A percentile compares a stretch with the other conserved stretches of the same genome.
These are phyloP conservation scores for Nicotiana sylvestris DNA, from an alignment of 257 asterid genomes.

Conservation along the genomic window DNA sequence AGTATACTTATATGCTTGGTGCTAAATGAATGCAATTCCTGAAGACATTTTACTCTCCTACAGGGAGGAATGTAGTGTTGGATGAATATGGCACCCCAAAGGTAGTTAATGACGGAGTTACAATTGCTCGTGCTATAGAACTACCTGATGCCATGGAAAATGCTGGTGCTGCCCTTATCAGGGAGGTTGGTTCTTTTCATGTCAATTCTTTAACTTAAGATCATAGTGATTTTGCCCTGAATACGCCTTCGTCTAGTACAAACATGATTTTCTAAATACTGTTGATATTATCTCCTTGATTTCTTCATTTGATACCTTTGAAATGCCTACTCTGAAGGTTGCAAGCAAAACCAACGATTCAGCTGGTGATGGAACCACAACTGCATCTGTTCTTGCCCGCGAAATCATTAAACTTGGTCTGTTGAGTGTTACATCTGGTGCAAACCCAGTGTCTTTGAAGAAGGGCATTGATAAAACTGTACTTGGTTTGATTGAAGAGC, in stretches of 20 bases:
- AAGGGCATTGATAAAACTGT: slow-evolving; percentile 94
- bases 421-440: slow-evolving; percentile 92
- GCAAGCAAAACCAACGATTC: slow-evolving; percentile 99
- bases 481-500: slow-evolving; percentile 62
- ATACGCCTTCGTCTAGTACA: background rate
- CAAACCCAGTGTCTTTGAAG: slow-evolving; percentile 88
- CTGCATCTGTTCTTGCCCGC: slow-evolving; percentile 93
- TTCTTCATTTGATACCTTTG: background rate
- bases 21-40: background rate
- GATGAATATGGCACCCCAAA: slow-evolving; percentile 89
- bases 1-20: background rate
- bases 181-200: slow-evolving; percentile 59
- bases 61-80: slow-evolving; percentile 92
- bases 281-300: background rate
- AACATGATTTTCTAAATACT: background rate
- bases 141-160: slow-evolving; percentile 91
- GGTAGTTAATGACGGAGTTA: slow-evolving; percentile 89
- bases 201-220: background rate
- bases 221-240: background rate
- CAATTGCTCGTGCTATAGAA: slow-evolving; percentile 92
- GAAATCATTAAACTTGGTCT: slow-evolving; percentile 93
- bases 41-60: background rate
- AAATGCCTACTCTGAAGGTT: slow-evolving; percentile 47
- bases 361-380: slow-evolving; percentile 98
- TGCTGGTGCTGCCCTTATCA: slow-evolving; percentile 93